Conservation (phyloP, 768 basidiomycete genomes). For the Boletus rubropictus region DNA sequence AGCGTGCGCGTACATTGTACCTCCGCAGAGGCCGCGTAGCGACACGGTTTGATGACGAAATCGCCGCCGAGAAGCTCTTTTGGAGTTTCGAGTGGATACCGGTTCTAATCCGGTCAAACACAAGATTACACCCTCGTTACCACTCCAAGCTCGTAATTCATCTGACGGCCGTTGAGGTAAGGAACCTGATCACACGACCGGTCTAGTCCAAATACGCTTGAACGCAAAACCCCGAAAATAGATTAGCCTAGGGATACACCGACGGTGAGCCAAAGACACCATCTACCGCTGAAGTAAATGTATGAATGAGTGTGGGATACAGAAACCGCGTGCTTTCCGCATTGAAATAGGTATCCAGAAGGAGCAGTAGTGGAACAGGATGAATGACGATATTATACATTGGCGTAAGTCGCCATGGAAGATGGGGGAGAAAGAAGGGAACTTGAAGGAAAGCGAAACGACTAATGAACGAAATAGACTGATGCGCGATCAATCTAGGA, state of each 20-base stretch:
- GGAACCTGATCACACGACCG: too few relatives aligned
- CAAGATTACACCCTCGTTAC: too few relatives aligned
- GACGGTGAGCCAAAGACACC: background rate
- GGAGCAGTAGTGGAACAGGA: background rate
- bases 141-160: too few relatives aligned
- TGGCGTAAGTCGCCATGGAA: conserved; percentile 1
- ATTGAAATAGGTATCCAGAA: conserved; percentile 5
- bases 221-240: background rate
- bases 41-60: too few relatives aligned
- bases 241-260: conserved; percentile 2
- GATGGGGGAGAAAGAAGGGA: background rate
- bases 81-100: too few relatives aligned
- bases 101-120: too few relatives aligned
- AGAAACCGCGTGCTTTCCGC: background rate
- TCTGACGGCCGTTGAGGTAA: too few relatives aligned
- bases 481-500: conserved; percentile 36
- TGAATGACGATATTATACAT: background rate
- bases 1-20: too few relatives aligned
- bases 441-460: background rate
- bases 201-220: too few relatives aligned
- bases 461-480: background rate
- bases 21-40: too few relatives aligned
- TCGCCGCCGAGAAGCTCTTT: too few relatives aligned
- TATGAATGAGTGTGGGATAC: conserved; percentile 12
- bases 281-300: conserved; percentile 5